A percentile compares a stretch with the other conserved stretches of the same genome.
Evolutionary conservation across 768 basidiomycete genomes (phyloP).

Genomic region (Glaciozyma antarctica): DNA sequence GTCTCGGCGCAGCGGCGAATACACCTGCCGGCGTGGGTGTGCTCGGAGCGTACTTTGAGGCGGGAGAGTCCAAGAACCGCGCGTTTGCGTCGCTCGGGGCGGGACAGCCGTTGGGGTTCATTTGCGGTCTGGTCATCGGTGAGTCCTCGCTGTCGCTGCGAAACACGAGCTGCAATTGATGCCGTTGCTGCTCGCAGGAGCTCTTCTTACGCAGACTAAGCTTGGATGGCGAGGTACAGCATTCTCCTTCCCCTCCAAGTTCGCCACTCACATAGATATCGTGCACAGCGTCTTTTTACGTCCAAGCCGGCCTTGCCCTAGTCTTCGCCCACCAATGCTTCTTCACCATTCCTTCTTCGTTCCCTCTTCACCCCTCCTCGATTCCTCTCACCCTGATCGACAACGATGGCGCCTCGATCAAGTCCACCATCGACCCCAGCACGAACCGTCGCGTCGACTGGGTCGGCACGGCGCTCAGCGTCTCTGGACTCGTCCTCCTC

Average conservation of each 20-base stretch:
- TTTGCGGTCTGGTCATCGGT: neutral
- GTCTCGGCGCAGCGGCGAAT: neutral
- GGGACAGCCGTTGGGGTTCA: slow-evolving; percentile 1
- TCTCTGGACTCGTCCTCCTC: neutral
- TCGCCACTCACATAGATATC: neutral
- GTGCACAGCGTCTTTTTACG: slow-evolving; percentile 1
- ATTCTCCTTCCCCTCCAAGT: neutral
- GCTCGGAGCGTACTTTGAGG: neutral
- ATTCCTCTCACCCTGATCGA: neutral
- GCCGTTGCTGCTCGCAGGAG: neutral
- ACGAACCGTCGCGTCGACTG: neutral
- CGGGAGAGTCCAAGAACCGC: neutral
- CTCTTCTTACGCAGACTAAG: neutral
- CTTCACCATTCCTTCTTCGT: neutral
- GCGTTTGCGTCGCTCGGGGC: slow-evolving; percentile 1
- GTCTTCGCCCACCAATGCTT: neutral
- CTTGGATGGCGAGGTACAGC: neutral
- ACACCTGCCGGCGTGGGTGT: neutral
- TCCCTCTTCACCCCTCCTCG: neutral
- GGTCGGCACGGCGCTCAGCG: neutral
- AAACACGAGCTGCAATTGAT: too few relatives aligned
- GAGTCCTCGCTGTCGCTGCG: too few relatives aligned
- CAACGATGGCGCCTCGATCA: neutral
- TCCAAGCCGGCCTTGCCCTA: neutral
- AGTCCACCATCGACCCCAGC: neutral